Percentiles rank a stretch among this genome's conserved stretches.
Evolutionary conservation across 2,329 filamentous ascomycete genomes (phyloP).

Genomic region (Ophiocordyceps camponoti-saundersi): DNA sequence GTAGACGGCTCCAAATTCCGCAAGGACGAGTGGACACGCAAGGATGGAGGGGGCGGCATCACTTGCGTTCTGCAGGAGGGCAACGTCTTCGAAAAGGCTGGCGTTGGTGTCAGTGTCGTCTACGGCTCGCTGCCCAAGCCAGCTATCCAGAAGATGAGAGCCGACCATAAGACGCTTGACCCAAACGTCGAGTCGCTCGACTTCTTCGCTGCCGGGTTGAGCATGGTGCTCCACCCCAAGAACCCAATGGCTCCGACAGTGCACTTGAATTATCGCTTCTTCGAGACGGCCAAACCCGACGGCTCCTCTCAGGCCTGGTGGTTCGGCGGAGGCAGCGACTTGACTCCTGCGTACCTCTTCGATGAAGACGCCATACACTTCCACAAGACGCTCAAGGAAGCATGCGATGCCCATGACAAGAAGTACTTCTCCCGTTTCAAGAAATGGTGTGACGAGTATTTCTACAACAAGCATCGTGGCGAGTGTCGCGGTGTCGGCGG

Average conservation of each 20-base stretch:
- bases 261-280: conserved; percentile 96
- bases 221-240: conserved; percentile 78
- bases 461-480: conserved; percentile 77
- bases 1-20: conserved; percentile 73
- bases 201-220: conserved; percentile 90
- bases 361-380: conserved; percentile 96
- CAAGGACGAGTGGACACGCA: conserved; percentile 72
- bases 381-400: conserved; percentile 81
- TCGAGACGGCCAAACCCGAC: conserved; percentile 80
- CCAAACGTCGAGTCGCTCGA: conserved; percentile 65
- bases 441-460: conserved; percentile 97
- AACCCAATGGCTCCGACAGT: conserved; percentile 98
- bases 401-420: conserved; percentile 86
- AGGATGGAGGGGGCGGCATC: conserved; percentile 80
- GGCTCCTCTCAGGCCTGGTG: conserved; percentile 82
- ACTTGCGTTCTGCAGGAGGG: conserved; percentile 92
- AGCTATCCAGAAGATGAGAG: conserved; percentile 84
- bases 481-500: conserved; percentile 82
- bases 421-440: conserved; percentile 90
- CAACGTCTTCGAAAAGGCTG: conserved; percentile 94
- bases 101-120: conserved; percentile 87
- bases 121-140: conserved; percentile 79
- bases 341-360: conserved; percentile 88
- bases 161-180: conserved; percentile 81
- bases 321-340: conserved; percentile 90